These are phyloP conservation scores for Lojkania enalia DNA, from an alignment of 2,329 filamentous ascomycete genomes.

Conservation along the genomic window DNA sequence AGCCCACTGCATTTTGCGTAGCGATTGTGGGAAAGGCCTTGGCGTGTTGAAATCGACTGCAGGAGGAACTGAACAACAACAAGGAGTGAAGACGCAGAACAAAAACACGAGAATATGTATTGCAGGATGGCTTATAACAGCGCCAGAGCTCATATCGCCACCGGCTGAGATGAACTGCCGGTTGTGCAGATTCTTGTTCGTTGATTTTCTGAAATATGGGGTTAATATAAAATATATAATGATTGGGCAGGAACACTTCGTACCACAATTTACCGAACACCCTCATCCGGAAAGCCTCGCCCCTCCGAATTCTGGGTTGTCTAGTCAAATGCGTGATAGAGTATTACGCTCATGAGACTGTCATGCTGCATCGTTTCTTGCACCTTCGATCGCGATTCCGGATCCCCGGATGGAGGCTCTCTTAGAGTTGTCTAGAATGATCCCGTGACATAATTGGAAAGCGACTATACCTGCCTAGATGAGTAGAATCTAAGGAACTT, in stretches of 20 bases:
- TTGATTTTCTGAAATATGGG: slow-evolving; percentile 27
- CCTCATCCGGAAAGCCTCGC: not conserved
- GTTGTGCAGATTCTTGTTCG: slow-evolving; percentile 27
- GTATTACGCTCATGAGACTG: slow-evolving; percentile 13
- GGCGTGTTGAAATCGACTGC: slow-evolving; percentile 10
- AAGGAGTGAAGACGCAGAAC: slow-evolving; percentile 22
- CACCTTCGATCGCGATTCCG: slow-evolving; percentile 5
- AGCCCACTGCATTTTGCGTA: slow-evolving; percentile 35
- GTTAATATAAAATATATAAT: slow-evolving; percentile 34
- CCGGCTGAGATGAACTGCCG: slow-evolving; percentile 31
- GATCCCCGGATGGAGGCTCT: slow-evolving; percentile 16
- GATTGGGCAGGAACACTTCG: slow-evolving; percentile 29
- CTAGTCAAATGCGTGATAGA: slow-evolving; percentile 14
- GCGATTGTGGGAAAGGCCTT: slow-evolving; percentile 13
- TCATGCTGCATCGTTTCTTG: not conserved
- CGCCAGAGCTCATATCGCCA: slow-evolving; percentile 12
- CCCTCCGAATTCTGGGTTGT: slow-evolving; percentile 20
- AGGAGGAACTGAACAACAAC: slow-evolving; percentile 8
- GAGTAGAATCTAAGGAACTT: too few relatives aligned
- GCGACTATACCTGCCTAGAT: too few relatives aligned
- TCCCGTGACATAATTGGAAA: slow-evolving; percentile 15
- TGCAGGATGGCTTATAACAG: slow-evolving; percentile 30
- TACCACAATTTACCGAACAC: not conserved
- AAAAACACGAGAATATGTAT: slow-evolving; percentile 19
- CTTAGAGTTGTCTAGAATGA: slow-evolving; percentile 19